phyloP scores from a whole-genome alignment of 352 stramenopile genomes.

The Globisporangium ultimum region DNA sequence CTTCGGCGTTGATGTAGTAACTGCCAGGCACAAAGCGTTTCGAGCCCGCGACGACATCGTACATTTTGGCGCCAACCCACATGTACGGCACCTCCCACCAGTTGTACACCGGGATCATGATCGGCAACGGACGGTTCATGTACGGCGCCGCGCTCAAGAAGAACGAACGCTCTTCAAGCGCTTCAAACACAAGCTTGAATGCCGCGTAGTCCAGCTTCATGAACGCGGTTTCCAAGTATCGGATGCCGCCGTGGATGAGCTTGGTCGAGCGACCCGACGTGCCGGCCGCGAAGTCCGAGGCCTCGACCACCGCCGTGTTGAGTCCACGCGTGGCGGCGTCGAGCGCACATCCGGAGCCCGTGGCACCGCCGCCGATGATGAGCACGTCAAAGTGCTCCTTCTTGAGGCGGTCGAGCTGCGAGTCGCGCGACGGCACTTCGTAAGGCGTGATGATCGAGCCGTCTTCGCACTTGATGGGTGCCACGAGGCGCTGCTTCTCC shows the following conservation, averaged over 20 bases:
- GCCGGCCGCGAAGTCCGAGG: constrained; percentile 89
- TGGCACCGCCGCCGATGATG: constrained; percentile 91
- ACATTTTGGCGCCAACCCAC: constrained; percentile 91
- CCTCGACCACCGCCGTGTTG: constrained; percentile 91
- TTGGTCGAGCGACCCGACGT: constrained; percentile 94
- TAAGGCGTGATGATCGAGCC: constrained; percentile 82
- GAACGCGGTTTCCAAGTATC: constrained; percentile 95
- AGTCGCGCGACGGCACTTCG: constrained; percentile 64
- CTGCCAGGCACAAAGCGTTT: constrained; percentile 87
- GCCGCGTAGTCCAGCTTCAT: constrained; percentile 88
- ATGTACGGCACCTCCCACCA: constrained; percentile 96
- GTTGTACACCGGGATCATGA: constrained; percentile 96
- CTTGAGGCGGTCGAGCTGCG: constrained; percentile 80
- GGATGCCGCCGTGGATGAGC: constrained; percentile 94
- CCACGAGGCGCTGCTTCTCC: constrained; percentile 64
- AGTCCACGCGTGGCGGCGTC: constrained; percentile 91
- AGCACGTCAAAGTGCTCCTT: constrained; percentile 92
- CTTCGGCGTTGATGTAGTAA: constrained; percentile 90
- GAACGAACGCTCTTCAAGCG: constrained; percentile 90
- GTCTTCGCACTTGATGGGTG: constrained; percentile 81
- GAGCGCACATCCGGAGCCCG: constrained; percentile 88
- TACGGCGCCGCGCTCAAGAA: constrained; percentile 92
- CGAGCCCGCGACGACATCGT: constrained; percentile 90
- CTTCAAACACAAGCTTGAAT: constrained; percentile 92
- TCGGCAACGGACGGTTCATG: constrained; percentile 93